phyloP scores from a whole-genome alignment of 371 early-diverging fungal species.

The Apophysomyces ossiformis region DNA sequence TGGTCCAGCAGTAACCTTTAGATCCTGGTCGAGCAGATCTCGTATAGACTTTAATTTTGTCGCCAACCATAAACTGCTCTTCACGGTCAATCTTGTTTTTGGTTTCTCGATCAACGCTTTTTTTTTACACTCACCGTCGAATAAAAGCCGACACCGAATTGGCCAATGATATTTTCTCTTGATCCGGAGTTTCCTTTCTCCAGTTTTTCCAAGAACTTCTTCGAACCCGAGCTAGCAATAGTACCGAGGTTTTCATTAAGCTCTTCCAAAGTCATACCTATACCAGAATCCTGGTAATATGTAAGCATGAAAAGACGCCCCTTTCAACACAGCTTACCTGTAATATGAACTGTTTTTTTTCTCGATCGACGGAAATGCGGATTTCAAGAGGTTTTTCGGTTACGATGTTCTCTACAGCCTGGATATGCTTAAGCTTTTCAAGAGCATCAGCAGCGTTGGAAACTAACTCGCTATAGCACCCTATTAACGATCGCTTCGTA shows the following conservation, averaged over 20 bases:
- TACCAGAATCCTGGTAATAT: slow-evolving; percentile 82
- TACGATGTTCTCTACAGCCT: slow-evolving; percentile 64
- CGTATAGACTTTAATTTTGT: slow-evolving; percentile 83
- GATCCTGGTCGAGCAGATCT: slow-evolving; percentile 73
- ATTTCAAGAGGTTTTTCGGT: slow-evolving; percentile 80
- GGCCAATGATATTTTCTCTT: slow-evolving; percentile 91
- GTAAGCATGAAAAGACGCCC: neutral
- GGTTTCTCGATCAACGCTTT: neutral
- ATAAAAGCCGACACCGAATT: slow-evolving; percentile 97
- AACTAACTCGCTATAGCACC: slow-evolving; percentile 87
- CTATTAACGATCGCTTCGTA: neutral
- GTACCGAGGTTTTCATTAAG: slow-evolving; percentile 93
- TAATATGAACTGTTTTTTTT: slow-evolving; percentile 81
- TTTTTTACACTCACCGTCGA: slow-evolving; percentile 61
- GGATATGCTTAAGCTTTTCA: slow-evolving; percentile 91
- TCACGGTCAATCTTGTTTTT: neutral
- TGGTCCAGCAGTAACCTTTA: slow-evolving; percentile 84
- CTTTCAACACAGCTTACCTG: slow-evolving; percentile 29
- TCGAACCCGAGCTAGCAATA: slow-evolving; percentile 94
- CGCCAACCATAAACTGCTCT: slow-evolving; percentile 85
- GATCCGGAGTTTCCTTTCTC: slow-evolving; percentile 64
- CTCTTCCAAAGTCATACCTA: slow-evolving; percentile 98
- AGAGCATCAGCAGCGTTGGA: slow-evolving; percentile 99
- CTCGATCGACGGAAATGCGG: slow-evolving; percentile 75
- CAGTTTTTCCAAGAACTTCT: slow-evolving; percentile 86